Base-by-base conservation (phyloP, 805 yeast species). In the Candida khao-thaluensis region DNA sequence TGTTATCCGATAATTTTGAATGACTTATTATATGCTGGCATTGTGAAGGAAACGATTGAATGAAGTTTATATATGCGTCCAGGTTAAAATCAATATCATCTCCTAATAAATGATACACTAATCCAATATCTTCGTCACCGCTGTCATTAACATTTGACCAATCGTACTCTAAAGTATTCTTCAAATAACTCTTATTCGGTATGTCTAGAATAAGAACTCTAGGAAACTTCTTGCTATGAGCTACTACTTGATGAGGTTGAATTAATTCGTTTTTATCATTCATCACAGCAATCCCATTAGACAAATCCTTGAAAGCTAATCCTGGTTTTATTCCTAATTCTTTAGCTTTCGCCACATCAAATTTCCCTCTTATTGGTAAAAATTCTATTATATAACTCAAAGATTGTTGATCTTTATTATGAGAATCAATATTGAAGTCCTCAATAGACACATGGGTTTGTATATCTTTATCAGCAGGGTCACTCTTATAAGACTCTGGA, bases 51-150 rank as follows among this genome's bases (percentile, higher is more conserved):
- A 87, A 82, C 4, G 67, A 56, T 37, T 71, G 58, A 49, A 85
- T 70, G 46, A 86, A 82, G 0, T 56, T 43, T 5, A 60, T 34
- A 48, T 85, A 77, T 4, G 61, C 62, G 1, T 62, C 59, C 46
- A 63, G 63, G 44, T 52, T 49, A 23, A 67, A 60, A 34, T 78
- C 76, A 1, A 86, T 66, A 2, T 71, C 75, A 5, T 71, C 76
- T n/a, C 85, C 93, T 18, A 93, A 61, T 41, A 87, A 76, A 59
- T 87, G 95, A 56, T 86, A 89, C 1, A 89, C 83, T 1, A 75
- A 57, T 1, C 78, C 74, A 15, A 73, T 22, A 8, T 7, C 62
- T 2, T 68, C 62, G 30, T 66, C 69, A 5, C 61, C 51, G 4
- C 60, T 60, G 5, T 59, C 52, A 37, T 44, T 53, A 43, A 57